Conservation (phyloP, 139 green algal genomes). For the Axilococcus clingmanii region DNA sequence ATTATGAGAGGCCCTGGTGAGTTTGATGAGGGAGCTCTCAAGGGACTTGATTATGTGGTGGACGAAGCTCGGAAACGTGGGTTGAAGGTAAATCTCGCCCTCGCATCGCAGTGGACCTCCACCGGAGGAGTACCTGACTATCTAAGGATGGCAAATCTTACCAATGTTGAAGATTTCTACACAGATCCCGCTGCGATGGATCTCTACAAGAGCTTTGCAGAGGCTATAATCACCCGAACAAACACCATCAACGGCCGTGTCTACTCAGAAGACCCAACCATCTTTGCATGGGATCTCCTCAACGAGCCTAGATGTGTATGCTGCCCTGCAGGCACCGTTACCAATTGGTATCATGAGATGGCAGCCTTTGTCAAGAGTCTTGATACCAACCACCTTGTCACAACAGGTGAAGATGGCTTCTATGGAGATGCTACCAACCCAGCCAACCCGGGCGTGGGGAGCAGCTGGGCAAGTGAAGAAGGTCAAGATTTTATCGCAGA, state of each 20-base stretch:
- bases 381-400: conserved; percentile 51
- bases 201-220: conserved; percentile 10
- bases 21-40: conserved; percentile 38
- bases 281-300: conserved; percentile 46
- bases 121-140: conserved; percentile 35
- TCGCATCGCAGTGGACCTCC: conserved; percentile 47
- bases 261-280: conserved; percentile 36
- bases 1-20: conserved; percentile 27
- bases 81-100: conserved; percentile 39
- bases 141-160: conserved; percentile 22
- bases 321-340: conserved; percentile 15
- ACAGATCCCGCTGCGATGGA: conserved; percentile 19
- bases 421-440: conserved; percentile 23
- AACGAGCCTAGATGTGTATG: conserved; percentile 20
- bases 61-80: conserved; percentile 33
- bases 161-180: conserved; percentile 34
- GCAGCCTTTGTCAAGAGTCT: conserved; percentile 19
- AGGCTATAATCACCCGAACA: conserved; percentile 17
- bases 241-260: conserved; percentile 38
- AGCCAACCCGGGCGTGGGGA: conserved; percentile 18
- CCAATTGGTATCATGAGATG: conserved; percentile 14
- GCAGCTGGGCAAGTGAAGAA: conserved; percentile 18
- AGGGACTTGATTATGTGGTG: conserved; percentile 43
- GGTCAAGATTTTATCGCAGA: conserved; percentile 41
- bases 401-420: conserved; percentile 47